Base-by-base conservation (phyloP, 306 rosid genomes). In the Pyrus pyrifolia region DNA sequence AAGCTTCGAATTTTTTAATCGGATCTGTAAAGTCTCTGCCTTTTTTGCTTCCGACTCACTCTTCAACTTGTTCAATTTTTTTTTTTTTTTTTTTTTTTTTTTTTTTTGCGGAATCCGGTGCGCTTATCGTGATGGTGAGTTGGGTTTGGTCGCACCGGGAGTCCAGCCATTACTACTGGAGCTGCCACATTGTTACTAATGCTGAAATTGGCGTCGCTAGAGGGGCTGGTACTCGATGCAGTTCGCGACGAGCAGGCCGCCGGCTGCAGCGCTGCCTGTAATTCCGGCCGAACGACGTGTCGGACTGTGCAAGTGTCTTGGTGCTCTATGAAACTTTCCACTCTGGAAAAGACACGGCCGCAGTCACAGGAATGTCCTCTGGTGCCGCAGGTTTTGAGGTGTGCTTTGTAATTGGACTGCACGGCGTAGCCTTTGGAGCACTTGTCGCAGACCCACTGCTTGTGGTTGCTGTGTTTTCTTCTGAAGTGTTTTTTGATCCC, bases 321-420 rank as follows among this genome's bases (percentile, higher is more conserved):
- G 78, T 95, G 99, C 65, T 95, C 99, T 31, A 95, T 95, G 89
- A 95, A 95, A 79, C 97, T 95, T 88, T 95, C 99, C 27, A 95
- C 97, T 85, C 99, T 95, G 81, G 99, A 95, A 80, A 95, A 95
- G 30, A 95, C 99, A 72, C 99, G 97, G 79, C 99, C 99, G 62
- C 99, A 95, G 77, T 95, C 99, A 72, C 99, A 95, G 42, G 99
- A 95, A 77, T 95, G 99, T 80, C 99, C 99, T 63, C 98, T 66
- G 61, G 99, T 89, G n/a, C 99, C 99, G 62, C 99, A 95, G 35
- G 97, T 95, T 80, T 95, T 95, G 91, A 95, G 89, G 66, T 95
- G 99, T 2, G 98, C 99, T 78, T 95, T 95, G 92, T 84, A 95
- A 78, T 95, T 98, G 40, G 99, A 95, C 61, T 90, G 99, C 58